Conservation (phyloP, 2,329 filamentous ascomycete genomes). For the Colletotrichum lentis region DNA sequence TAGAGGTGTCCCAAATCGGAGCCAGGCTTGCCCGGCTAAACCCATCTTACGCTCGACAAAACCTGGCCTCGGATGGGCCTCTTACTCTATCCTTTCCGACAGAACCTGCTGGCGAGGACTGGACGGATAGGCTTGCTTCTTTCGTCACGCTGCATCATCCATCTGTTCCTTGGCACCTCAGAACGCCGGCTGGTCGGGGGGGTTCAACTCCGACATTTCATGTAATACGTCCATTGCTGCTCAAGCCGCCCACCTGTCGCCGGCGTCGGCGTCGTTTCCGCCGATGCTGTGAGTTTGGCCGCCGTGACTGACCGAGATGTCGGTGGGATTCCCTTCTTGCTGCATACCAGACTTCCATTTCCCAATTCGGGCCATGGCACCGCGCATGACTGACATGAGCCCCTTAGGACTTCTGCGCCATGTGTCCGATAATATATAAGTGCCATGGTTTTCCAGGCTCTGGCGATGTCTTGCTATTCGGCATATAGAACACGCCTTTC, state of each 20-base stretch:
- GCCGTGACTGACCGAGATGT: background rate
- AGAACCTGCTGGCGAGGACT: background rate
- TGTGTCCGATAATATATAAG: background rate
- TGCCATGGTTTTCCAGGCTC: no score
- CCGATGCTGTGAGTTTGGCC: background rate
- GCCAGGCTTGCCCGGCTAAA: background rate
- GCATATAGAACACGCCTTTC: background rate
- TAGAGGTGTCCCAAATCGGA: background rate
- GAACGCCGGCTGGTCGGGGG: background rate
- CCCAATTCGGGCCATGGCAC: background rate
- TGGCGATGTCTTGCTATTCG: no score
- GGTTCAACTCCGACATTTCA: background rate
- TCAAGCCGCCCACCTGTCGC: no score
- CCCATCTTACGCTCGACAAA: background rate
- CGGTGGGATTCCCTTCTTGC: background rate
- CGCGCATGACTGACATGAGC: background rate
- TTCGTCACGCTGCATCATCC: background rate
- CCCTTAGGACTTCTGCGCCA: background rate
- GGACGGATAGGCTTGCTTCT: background rate
- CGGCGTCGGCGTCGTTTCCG: background rate
- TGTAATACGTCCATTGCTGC: no score
- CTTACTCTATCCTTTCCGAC: background rate
- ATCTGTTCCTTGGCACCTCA: background rate
- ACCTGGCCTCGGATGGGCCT: no score
- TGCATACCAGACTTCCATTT: background rate